Evolutionary conservation across 1,284 basidiomycete genomes (phyloP).

Genomic region (Microbotryomycetes sp.): DNA sequence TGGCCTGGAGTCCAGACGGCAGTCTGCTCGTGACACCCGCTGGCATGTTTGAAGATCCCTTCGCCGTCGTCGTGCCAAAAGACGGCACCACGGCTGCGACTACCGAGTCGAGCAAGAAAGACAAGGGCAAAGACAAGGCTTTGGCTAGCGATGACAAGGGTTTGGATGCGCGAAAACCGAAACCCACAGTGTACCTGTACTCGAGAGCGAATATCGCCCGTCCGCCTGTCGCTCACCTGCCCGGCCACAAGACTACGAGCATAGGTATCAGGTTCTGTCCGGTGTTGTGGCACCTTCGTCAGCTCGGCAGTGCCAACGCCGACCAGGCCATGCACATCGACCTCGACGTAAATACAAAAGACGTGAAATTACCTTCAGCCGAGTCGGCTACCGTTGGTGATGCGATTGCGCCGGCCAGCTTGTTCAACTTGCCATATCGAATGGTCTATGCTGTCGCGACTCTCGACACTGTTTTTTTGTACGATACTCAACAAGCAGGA

Average conservation of each 20-base stretch:
- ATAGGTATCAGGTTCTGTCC: constrained; percentile 92
- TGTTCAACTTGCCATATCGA: constrained; percentile 86
- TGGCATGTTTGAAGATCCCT: constrained; percentile 88
- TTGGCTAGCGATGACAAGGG: constrained; percentile 32
- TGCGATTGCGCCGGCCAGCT: constrained; percentile 47
- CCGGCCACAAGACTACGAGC: constrained; percentile 91
- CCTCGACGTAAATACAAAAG: constrained; percentile 14
- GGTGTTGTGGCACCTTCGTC: constrained; percentile 77
- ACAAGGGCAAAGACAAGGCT: constrained; percentile 32
- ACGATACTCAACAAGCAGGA: constrained; percentile 92
- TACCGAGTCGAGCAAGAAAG: neutral
- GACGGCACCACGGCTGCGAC: neutral
- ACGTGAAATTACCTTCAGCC: constrained; percentile 20
- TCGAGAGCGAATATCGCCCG: constrained; percentile 85
- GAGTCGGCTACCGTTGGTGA: neutral
- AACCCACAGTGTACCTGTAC: constrained; percentile 82
- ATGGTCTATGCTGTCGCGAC: constrained; percentile 95
- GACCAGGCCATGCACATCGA: constrained; percentile 14
- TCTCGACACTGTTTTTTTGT: constrained; percentile 89
- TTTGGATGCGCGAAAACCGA: constrained; percentile 39
- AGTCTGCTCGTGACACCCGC: constrained; percentile 87
- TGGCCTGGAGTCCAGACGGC: constrained; percentile 92
- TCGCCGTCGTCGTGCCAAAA: constrained; percentile 37
- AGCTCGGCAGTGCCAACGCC: constrained; percentile 30
- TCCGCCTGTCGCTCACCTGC: constrained; percentile 85